Base-by-base conservation (phyloP, 169 alveolate genomes). In the Cryptosporidium bovis region DNA sequence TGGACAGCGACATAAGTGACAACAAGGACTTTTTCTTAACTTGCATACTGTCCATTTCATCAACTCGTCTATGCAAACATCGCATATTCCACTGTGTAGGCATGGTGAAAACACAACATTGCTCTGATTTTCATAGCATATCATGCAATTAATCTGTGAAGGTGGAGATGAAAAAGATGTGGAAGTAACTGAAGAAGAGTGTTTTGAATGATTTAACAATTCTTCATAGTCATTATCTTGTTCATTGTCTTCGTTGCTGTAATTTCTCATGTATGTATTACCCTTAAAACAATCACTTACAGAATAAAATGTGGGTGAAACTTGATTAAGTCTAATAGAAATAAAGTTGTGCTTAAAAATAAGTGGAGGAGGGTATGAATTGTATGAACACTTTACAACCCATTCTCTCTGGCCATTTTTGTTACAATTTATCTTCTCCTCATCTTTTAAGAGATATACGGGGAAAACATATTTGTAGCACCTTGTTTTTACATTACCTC, bases 31-130 rank as follows among this genome's bases (percentile, higher is more conserved):
- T 16, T 77, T 77, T 51, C 55, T 77, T 62, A 77, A 40, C 40
- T 77, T 77, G 40, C 87, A 77, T 15, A 77, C 87, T n/a, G 87
- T 77, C 87, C 87, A 77, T 44, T 77, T 77, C 71, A 77, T 77
- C 16, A 77, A 15, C 50, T 77, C 87, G 40, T 77, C 87, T 24
- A 77, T 77, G 36, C 87, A 77, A 27, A 16, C 44, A 16, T 62
- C 71, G 18, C 87, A 77, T 34, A 77, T 77, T 44, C 87, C 87
- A 60, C 87, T 77, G 50, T 77, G 87, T 40, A 60, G 56, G 15
- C 87, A 77, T 44, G 87, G 87, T 8, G 87, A 77, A 27, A 77
- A 62, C 2, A 77, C 87, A 31, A 77, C 48, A 60, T 77, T 77
- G 53, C 87, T 77, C 64, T 33, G 77, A 13, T 62, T 77, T 24